Percentiles rank a stretch among this genome's conserved stretches.
phyloP scores from a whole-genome alignment of 2,329 filamentous ascomycete genomes.

The Ramularia endophylla region DNA sequence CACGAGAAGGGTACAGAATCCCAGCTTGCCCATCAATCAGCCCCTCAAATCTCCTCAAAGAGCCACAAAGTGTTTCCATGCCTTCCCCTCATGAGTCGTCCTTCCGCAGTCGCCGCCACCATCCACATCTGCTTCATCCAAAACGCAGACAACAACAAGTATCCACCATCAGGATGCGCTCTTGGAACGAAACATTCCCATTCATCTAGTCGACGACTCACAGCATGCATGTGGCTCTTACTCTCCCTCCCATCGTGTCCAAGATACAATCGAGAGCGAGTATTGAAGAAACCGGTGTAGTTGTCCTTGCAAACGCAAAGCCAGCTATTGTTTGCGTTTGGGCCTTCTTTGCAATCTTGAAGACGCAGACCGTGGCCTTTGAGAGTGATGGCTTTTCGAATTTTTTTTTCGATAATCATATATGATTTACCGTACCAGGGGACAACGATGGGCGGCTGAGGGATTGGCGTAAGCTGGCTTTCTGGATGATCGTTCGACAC shows the following conservation, averaged over 20 bases:
- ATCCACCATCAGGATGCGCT: background rate
- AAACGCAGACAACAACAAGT: background rate
- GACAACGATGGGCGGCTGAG: background rate
- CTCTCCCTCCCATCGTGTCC: background rate
- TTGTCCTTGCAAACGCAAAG: slow-evolving; percentile 1
- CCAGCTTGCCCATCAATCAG: too few relatives aligned
- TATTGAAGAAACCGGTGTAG: background rate
- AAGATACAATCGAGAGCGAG: background rate
- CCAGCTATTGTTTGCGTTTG: background rate
- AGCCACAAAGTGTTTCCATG: background rate
- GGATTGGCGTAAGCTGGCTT: too few relatives aligned
- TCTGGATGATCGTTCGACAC: too few relatives aligned
- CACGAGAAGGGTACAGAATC: too few relatives aligned
- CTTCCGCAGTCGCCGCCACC: background rate
- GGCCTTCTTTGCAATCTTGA: background rate
- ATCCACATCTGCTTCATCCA: background rate
- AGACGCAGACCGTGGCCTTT: background rate
- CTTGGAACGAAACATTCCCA: background rate
- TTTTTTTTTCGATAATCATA: background rate
- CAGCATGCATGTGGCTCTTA: background rate
- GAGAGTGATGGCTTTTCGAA: background rate
- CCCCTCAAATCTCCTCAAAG: slow-evolving; percentile 10
- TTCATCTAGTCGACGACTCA: background rate
- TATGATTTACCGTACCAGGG: background rate
- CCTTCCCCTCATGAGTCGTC: background rate